These are phyloP conservation scores for Acanthochlamys bracteata DNA, from an alignment of 106 monocot genomes.

Conservation along the genomic window DNA sequence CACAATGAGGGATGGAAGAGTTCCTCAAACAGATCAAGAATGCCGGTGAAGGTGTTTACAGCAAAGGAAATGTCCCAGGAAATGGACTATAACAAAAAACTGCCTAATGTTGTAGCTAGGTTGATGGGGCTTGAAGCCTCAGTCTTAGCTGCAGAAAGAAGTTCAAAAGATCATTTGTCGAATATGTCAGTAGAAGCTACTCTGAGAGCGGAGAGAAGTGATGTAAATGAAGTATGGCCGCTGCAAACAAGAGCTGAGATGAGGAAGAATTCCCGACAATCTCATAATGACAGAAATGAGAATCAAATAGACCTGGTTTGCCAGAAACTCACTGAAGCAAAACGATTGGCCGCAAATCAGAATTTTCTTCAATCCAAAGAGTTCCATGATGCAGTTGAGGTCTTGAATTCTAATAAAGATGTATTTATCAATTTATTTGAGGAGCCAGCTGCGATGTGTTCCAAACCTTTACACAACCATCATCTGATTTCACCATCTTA, in stretches of 20 bases:
- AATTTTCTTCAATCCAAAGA: constrained; percentile 35
- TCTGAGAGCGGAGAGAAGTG: constrained; percentile 10
- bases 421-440: constrained; percentile 45
- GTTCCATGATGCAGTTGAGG: constrained; percentile 49
- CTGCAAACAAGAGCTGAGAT: constrained; percentile 13
- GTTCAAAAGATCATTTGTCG: neutral
- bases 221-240: constrained; percentile 18
- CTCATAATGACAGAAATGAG: constrained; percentile 10
- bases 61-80: constrained; percentile 39
- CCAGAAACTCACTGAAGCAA: constrained; percentile 46
- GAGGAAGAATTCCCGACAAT: constrained; percentile 5
- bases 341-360: constrained; percentile 32
- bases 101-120: constrained; percentile 42
- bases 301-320: constrained; percentile 40
- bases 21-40: constrained; percentile 20
- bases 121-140: constrained; percentile 60
- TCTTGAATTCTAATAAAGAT: constrained; percentile 50
- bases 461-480: constrained; percentile 10
- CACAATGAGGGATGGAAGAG: constrained; percentile 10
- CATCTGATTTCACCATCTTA: constrained; percentile 1
- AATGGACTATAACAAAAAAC: constrained; percentile 17
- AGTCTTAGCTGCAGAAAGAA: constrained; percentile 2
- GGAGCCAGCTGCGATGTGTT: constrained; percentile 27
- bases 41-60: constrained; percentile 42
- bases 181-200: neutral